phyloP scores from a whole-genome alignment of 805 yeast species.

The Cephaloascus fragrans region DNA sequence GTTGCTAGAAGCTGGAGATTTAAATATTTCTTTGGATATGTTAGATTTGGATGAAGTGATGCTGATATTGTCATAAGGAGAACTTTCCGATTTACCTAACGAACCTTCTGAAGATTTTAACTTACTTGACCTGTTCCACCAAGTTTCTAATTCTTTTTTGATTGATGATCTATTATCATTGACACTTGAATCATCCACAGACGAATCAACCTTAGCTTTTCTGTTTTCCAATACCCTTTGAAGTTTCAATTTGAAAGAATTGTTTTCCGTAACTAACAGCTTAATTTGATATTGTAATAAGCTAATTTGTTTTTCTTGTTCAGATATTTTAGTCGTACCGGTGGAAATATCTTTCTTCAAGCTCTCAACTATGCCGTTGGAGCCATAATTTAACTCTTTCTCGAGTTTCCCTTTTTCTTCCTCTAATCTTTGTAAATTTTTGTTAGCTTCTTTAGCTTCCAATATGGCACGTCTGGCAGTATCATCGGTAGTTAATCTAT shows the following conservation, averaged over 20 bases:
- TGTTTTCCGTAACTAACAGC: conserved; percentile 11
- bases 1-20: neutral
- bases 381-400: conserved; percentile 12
- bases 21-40: neutral
- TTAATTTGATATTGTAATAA: conserved; percentile 14
- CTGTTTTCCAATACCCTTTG: conserved; percentile 1
- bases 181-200: neutral
- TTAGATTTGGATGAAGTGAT: neutral
- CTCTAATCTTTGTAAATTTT: conserved; percentile 12
- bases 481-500: conserved; percentile 22
- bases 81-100: neutral
- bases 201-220: conserved; percentile 1
- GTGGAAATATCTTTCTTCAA: conserved; percentile 13
- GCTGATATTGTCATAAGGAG: neutral
- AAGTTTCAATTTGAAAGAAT: neutral
- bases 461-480: conserved; percentile 23
- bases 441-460: conserved; percentile 16
- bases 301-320: conserved; percentile 16
- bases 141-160: neutral
- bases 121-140: neutral
- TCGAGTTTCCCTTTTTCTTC: conserved; percentile 12
- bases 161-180: neutral
- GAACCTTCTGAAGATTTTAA: neutral
- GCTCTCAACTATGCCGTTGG: conserved; percentile 10
- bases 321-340: conserved; percentile 12